A percentile compares a stretch with the other conserved stretches of the same genome.
Conservation (phyloP, 345 rosid species). For the Pelargonium nanum region DNA sequence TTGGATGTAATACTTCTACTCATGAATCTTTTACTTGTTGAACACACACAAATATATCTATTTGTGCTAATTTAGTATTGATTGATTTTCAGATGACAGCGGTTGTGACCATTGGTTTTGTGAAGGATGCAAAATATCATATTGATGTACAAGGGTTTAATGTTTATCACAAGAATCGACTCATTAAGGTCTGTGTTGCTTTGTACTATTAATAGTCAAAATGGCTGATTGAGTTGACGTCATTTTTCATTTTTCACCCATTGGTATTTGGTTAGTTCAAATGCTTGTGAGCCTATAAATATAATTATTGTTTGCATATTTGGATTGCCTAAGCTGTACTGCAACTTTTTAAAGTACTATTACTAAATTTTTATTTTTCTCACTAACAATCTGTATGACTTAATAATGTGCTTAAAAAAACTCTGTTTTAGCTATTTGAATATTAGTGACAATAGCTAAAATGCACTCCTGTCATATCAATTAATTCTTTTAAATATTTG, state of each 20-base stretch:
- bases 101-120: constrained; percentile 72
- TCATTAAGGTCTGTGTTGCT: constrained; percentile 61
- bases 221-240: neutral
- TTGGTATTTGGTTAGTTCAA: too few relatives aligned
- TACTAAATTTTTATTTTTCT: neutral
- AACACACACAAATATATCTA: neutral
- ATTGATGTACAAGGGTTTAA: constrained; percentile 91
- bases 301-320: too few relatives aligned
- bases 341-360: neutral
- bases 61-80: constrained; percentile 13
- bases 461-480: neutral
- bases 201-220: neutral
- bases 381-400: neutral
- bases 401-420: neutral
- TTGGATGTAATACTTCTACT: constrained; percentile 30
- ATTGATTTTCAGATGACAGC: constrained; percentile 57
- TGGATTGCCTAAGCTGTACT: neutral
- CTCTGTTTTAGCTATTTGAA: neutral
- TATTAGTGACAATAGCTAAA: neutral
- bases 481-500: too few relatives aligned
- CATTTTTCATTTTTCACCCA: neutral
- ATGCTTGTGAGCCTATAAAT: too few relatives aligned
- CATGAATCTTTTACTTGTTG: neutral
- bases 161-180: constrained; percentile 91
- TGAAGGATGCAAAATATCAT: constrained; percentile 83